phyloP scores from a whole-genome alignment of 129 eudicot species.

The Artemisia argyi region DNA sequence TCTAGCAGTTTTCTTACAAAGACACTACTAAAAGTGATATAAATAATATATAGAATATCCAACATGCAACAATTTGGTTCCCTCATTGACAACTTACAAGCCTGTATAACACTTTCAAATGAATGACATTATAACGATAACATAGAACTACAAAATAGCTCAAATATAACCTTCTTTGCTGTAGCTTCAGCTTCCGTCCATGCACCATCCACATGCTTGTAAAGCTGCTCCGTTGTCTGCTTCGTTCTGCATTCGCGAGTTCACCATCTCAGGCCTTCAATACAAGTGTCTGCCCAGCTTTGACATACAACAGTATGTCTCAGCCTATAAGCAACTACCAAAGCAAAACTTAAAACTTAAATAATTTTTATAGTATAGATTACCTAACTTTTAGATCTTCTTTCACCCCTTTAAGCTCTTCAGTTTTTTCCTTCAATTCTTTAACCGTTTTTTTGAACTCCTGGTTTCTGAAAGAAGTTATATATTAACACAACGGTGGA shows the following conservation, averaged over 20 bases:
- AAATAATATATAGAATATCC: neutral
- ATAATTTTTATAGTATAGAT: conserved; percentile 19
- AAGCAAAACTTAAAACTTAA: conserved; percentile 18
- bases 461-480: conserved; percentile 52
- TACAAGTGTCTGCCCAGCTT: conserved; percentile 92
- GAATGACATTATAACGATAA: neutral
- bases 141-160: neutral
- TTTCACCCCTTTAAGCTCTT: conserved; percentile 74
- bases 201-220: conserved; percentile 94
- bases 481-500: conserved; percentile 14
- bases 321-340: conserved; percentile 64
- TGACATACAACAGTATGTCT: conserved; percentile 99
- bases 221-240: conserved; percentile 96
- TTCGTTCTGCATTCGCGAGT: conserved; percentile 95
- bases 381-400: conserved; percentile 93
- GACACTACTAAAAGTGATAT: neutral
- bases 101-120: no score
- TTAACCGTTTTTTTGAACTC: conserved; percentile 74
- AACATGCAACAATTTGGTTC: neutral
- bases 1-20: neutral
- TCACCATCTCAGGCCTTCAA: conserved; percentile 90
- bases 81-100: conserved; percentile 6
- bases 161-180: conserved; percentile 66
- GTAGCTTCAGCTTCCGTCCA: conserved; percentile 96
- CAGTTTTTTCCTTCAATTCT: conserved; percentile 81